Conservation (phyloP, 495 filamentous ascomycete genomes). For the Tricharina praecox region DNA sequence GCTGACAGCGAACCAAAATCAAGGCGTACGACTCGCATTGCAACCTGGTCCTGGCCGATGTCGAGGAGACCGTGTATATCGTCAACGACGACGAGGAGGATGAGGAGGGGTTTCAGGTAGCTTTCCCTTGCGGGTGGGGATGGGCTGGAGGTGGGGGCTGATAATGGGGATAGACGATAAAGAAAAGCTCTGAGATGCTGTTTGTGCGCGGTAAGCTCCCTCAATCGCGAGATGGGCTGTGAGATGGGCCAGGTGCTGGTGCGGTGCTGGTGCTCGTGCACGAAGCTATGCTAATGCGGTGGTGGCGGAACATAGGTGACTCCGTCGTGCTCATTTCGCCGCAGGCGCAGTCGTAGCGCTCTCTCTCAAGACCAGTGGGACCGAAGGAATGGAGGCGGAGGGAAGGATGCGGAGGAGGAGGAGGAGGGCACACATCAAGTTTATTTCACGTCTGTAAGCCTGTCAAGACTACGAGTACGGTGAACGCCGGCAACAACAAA, state of each 20-base stretch:
- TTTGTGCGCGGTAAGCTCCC: slow-evolving; percentile 72
- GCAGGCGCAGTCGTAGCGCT: slow-evolving; percentile 31
- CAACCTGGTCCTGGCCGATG: slow-evolving; percentile 93
- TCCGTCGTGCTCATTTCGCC: slow-evolving; percentile 93
- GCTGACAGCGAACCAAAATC: slow-evolving; percentile 5
- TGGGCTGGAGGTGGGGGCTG: not conserved
- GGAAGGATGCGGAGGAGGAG: no score
- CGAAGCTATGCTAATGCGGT: slow-evolving; percentile 27
- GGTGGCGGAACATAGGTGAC: slow-evolving; percentile 48
- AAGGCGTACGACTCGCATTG: slow-evolving; percentile 98
- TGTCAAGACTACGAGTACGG: no score
- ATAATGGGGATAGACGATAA: slow-evolving; percentile 50
- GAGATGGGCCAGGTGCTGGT: not conserved
- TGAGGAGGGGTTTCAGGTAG: slow-evolving; percentile 38
- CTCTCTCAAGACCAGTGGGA: not conserved
- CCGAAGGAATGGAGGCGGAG: no score
- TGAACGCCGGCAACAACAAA: no score
- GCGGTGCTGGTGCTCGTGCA: not conserved
- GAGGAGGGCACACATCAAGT: no score
- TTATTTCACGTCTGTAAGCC: no score
- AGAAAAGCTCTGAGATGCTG: slow-evolving; percentile 97
- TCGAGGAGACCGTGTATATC: slow-evolving; percentile 90
- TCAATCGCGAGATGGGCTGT: not conserved
- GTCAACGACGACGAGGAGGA: slow-evolving; percentile 76
- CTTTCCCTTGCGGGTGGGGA: not conserved